Conservation (phyloP, 495 filamentous ascomycete species). For the Bacidia gigantensis region DNA sequence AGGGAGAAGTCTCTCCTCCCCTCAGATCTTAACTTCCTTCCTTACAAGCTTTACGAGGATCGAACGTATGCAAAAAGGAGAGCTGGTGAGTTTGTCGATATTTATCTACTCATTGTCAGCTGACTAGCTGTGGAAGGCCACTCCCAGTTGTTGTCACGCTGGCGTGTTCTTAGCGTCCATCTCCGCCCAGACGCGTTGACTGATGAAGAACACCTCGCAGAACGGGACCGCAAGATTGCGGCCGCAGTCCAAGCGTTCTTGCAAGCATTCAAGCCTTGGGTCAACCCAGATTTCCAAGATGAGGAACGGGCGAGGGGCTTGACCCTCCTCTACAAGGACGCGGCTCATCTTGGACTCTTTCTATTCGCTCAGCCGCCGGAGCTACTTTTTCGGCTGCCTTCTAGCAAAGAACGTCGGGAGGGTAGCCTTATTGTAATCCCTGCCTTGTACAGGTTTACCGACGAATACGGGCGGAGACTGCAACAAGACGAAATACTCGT, state of each 20-base stretch:
- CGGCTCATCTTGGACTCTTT: constrained; percentile 11
- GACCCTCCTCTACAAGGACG: constrained; percentile 8
- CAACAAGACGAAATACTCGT: too few relatives aligned
- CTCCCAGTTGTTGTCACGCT: constrained; percentile 8
- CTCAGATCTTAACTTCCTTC: too few relatives aligned
- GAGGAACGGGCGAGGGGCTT: constrained; percentile 9
- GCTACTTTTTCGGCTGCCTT: constrained; percentile 12
- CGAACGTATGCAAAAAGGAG: too few relatives aligned
- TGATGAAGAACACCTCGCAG: constrained; percentile 6
- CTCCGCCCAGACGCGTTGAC: constrained; percentile 4
- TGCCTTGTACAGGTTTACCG: too few relatives aligned
- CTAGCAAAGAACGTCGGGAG: too few relatives aligned
- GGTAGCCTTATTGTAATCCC: too few relatives aligned
- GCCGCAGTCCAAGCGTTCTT: not conserved
- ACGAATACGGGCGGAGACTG: too few relatives aligned
- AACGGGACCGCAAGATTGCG: constrained; percentile 8
- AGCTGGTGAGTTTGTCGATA: not conserved
- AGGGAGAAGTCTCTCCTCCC: too few relatives aligned
- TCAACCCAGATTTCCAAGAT: constrained; percentile 1
- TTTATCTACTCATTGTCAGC: too few relatives aligned
- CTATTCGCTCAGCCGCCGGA: constrained; percentile 14
- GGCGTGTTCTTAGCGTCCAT: constrained; percentile 15
- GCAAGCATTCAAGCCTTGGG: constrained; percentile 14
- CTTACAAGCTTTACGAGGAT: too few relatives aligned
- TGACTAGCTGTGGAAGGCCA: too few relatives aligned